A percentile compares a stretch with the other conserved stretches of the same genome.
Evolutionary conservation across 2,329 filamentous ascomycete species (phyloP).

Genomic region (Westerdykella sp.): DNA sequence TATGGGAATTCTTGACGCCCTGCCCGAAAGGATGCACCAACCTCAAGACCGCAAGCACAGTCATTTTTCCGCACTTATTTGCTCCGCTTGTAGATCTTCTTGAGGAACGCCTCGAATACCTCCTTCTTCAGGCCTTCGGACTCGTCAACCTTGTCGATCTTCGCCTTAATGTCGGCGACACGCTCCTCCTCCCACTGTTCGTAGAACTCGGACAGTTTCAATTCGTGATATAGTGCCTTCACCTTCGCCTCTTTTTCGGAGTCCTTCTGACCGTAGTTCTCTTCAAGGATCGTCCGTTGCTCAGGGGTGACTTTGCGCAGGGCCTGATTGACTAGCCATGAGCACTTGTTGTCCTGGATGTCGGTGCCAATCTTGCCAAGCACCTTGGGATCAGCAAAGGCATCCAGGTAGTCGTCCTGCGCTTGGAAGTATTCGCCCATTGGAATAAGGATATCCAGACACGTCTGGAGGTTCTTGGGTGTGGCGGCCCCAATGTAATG

Average conservation of each 20-base stretch:
- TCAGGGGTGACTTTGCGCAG: constrained; percentile 72
- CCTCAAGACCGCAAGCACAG: too few relatives aligned
- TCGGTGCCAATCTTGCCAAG: constrained; percentile 99
- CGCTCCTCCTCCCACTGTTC: constrained; percentile 83
- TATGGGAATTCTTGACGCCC: too few relatives aligned
- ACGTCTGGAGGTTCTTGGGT: constrained; percentile 79
- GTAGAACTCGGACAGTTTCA: constrained; percentile 78
- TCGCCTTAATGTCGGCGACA: constrained; percentile 67
- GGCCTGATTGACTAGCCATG: constrained; percentile 95
- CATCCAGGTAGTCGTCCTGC: constrained; percentile 98
- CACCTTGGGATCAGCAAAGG: constrained; percentile 84
- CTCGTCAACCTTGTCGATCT: constrained; percentile 79
- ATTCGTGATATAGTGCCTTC: constrained; percentile 82
- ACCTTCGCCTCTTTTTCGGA: constrained; percentile 72
- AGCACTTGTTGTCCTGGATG: constrained; percentile 99
- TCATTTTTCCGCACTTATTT: constrained; percentile 54
- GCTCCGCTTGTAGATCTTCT: constrained; percentile 97
- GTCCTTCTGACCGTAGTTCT: constrained; percentile 93
- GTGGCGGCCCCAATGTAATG: constrained; percentile 81
- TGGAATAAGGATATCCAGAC: constrained; percentile 87
- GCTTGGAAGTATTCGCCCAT: constrained; percentile 99
- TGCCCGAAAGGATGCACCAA: too few relatives aligned
- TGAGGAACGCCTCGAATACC: constrained; percentile 82
- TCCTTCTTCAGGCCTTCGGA: constrained; percentile 80
- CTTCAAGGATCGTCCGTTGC: constrained; percentile 80